Evolutionary conservation across 2,329 filamentous ascomycete genomes (phyloP).

Genomic region (Diaporthe capsici): DNA sequence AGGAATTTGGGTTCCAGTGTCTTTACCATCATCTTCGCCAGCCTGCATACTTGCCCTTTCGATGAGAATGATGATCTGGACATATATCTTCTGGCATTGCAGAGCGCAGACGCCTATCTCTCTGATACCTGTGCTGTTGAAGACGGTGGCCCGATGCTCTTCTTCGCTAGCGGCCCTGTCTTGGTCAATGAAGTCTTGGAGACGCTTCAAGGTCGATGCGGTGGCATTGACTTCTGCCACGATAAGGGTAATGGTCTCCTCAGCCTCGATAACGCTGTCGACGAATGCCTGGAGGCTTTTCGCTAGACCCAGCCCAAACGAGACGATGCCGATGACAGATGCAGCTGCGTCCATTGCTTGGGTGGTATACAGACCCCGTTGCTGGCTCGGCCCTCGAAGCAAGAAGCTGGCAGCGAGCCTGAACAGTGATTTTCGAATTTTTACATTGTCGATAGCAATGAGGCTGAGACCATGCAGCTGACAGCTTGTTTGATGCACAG

Average conservation of each 20-base stretch:
- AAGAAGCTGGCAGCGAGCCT: background rate
- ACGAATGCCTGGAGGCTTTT: background rate
- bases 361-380: no score
- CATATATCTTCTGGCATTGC: background rate
- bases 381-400: background rate
- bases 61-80: slow-evolving; percentile 5
- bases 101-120: background rate
- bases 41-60: background rate
- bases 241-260: background rate
- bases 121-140: background rate
- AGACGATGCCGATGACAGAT: background rate
- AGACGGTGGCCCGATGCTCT: background rate
- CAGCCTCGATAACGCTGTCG: background rate
- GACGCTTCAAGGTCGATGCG: background rate
- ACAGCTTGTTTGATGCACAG: background rate
- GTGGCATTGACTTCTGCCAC: slow-evolving; percentile 4
- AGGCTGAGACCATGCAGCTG: background rate
- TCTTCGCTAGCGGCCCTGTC: background rate
- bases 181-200: background rate
- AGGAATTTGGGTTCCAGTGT: background rate
- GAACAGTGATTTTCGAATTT: background rate
- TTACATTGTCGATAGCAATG: background rate
- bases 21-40: background rate
- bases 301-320: background rate
- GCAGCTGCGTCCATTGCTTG: background rate